Evolutionary conservation across 1,284 basidiomycete species (phyloP).

Genomic region (Heterobasidion occidentale): DNA sequence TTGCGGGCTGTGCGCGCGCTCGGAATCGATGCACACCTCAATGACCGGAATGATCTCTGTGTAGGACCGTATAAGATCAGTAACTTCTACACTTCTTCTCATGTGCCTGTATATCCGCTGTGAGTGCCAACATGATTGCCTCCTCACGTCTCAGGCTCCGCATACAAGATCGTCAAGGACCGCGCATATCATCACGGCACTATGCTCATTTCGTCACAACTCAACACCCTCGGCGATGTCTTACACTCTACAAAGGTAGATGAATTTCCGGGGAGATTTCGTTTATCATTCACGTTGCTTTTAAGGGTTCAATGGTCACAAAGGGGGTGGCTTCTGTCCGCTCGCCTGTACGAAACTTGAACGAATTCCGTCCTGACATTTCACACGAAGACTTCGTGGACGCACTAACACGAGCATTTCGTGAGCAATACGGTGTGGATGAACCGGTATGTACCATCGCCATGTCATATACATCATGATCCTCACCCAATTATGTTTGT

Average conservation of each 20-base stretch:
- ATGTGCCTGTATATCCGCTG: background rate
- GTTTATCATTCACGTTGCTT: background rate
- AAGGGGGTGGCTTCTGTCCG: conserved; percentile 89
- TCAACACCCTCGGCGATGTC: conserved; percentile 66
- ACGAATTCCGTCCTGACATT: conserved; percentile 41
- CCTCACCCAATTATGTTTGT: background rate
- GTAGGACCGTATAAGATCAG: conserved; percentile 83
- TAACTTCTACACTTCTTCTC: conserved; percentile 14
- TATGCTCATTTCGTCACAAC: conserved; percentile 88
- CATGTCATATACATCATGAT: background rate
- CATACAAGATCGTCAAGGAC: conserved; percentile 91
- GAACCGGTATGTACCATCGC: conserved; percentile 27
- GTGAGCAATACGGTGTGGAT: conserved; percentile 48
- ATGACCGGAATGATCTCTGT: conserved; percentile 89
- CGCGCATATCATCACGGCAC: conserved; percentile 98
- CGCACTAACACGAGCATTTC: conserved; percentile 71
- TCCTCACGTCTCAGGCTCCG: conserved; percentile 94
- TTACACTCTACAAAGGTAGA: conserved; percentile 67
- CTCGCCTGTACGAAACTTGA: conserved; percentile 86
- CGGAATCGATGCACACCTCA: conserved; percentile 69
- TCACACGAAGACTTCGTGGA: conserved; percentile 68
- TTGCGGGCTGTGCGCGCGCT: conserved; percentile 74
- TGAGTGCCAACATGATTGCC: conserved; percentile 7
- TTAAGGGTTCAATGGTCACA: conserved; percentile 69
- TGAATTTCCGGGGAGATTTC: conserved; percentile 1